Evolutionary conservation across 139 green algal species (phyloP).

Genomic region (Coelastrella sp.): DNA sequence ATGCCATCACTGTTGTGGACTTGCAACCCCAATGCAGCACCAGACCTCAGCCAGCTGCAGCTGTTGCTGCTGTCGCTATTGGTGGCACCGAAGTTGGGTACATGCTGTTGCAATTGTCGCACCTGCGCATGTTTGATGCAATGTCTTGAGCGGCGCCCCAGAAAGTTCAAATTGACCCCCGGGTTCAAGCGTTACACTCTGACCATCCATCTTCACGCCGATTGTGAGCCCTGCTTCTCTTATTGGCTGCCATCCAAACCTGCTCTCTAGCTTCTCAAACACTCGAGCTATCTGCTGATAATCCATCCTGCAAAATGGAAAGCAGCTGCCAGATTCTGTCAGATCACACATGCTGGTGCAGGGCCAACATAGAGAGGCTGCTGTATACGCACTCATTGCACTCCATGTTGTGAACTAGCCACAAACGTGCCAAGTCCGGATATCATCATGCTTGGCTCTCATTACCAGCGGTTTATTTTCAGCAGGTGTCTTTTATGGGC

Average conservation of each 20-base stretch:
- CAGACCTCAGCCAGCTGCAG: no score
- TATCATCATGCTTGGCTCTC: no score
- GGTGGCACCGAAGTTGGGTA: no score
- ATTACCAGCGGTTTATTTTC: no score
- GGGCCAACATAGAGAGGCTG: no score
- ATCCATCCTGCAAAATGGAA: slow-evolving; percentile 56
- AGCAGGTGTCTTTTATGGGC: no score
- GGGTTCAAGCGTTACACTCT: slow-evolving; percentile 97
- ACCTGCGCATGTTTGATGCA: slow-evolving; percentile 89
- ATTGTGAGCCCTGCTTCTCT: slow-evolving; percentile 93
- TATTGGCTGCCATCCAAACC: slow-evolving; percentile 93
- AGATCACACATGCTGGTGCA: no score
- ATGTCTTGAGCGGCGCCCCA: slow-evolving; percentile 88
- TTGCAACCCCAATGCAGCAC: no score
- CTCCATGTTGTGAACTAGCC: no score
- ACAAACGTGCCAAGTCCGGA: no score
- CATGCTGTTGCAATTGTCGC: neutral
- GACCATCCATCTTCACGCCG: slow-evolving; percentile 81
- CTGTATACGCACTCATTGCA: no score
- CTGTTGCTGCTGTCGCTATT: neutral
- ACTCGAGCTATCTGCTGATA: slow-evolving; percentile 88
- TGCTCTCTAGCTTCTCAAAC: slow-evolving; percentile 74
- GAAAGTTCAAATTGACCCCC: slow-evolving; percentile 98
- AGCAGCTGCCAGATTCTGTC: neutral
- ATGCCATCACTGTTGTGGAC: no score